phyloP scores from a whole-genome alignment of 108 stramenopile genomes.

The Nannochloropsis granulata region DNA sequence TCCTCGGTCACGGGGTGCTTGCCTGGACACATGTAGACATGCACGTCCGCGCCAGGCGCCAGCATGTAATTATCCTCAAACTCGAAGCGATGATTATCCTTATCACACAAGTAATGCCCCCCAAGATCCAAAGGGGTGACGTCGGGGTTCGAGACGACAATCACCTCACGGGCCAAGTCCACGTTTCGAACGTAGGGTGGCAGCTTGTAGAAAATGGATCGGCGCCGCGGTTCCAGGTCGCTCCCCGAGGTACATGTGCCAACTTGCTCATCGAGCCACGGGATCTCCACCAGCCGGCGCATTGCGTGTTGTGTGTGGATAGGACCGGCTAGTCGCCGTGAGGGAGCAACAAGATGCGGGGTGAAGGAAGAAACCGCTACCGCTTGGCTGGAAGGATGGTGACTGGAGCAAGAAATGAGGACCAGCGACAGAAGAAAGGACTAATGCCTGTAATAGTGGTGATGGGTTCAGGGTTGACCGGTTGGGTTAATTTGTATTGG shows the following conservation, averaged over 20 bases:
- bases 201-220: not conserved
- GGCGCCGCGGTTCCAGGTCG: not conserved
- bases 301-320: not conserved
- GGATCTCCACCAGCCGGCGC: not conserved
- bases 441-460: too few species aligned
- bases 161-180: not conserved
- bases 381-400: too few species aligned
- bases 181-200: not conserved
- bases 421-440: too few species aligned
- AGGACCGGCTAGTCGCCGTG: too few species aligned
- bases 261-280: not conserved
- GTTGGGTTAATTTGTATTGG: too few species aligned
- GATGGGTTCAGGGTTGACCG: too few species aligned
- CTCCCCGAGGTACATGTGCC: not conserved
- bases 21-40: not conserved
- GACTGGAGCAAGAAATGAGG: too few species aligned
- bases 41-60: not conserved
- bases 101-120: not conserved
- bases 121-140: not conserved
- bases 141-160: not conserved
- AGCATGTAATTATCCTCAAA: not conserved
- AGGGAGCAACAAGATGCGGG: too few species aligned
- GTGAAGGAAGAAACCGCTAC: too few species aligned
- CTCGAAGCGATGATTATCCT: not conserved
- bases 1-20: not conserved